Evolutionary conservation across 192 early-diverging fungal species (phyloP).

Genomic region (Rhizoclosmatium globosum): DNA sequence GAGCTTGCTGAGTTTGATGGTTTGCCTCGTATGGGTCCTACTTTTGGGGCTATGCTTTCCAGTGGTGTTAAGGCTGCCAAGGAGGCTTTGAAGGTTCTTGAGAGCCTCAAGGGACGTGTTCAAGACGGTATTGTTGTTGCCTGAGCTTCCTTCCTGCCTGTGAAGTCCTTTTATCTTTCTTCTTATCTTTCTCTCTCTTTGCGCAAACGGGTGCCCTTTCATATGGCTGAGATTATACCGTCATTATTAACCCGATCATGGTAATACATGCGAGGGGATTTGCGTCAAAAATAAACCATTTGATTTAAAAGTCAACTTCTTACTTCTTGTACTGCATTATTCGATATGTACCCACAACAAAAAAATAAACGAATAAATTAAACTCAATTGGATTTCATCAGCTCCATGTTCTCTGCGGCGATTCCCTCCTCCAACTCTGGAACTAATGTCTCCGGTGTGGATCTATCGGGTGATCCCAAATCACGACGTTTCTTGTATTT

Average conservation of each 20-base stretch:
- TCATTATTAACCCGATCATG: background rate
- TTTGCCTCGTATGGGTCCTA: conserved; percentile 72
- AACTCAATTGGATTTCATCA: too few species aligned
- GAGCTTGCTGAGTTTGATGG: conserved; percentile 77
- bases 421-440: too few species aligned
- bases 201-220: background rate
- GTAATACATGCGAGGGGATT: background rate
- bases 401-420: too few species aligned
- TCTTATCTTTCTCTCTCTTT: background rate
- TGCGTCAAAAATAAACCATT: background rate
- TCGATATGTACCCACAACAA: background rate
- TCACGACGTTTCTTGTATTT: too few species aligned
- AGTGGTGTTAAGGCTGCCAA: conserved; percentile 75
- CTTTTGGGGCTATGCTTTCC: conserved; percentile 71
- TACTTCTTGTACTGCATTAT: too few species aligned
- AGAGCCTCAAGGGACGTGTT: conserved; percentile 25
- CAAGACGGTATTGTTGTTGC: conserved; percentile 34
- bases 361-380: background rate
- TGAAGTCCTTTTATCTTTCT: background rate
- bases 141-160: background rate
- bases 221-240: conserved; percentile 3
- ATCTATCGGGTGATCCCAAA: too few species aligned
- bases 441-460: too few species aligned
- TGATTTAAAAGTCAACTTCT: too few species aligned
- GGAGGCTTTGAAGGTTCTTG: conserved; percentile 54